These are phyloP conservation scores for Colletotrichum spinosum DNA, from an alignment of 2,329 filamentous ascomycete species.

Conservation along the genomic window DNA sequence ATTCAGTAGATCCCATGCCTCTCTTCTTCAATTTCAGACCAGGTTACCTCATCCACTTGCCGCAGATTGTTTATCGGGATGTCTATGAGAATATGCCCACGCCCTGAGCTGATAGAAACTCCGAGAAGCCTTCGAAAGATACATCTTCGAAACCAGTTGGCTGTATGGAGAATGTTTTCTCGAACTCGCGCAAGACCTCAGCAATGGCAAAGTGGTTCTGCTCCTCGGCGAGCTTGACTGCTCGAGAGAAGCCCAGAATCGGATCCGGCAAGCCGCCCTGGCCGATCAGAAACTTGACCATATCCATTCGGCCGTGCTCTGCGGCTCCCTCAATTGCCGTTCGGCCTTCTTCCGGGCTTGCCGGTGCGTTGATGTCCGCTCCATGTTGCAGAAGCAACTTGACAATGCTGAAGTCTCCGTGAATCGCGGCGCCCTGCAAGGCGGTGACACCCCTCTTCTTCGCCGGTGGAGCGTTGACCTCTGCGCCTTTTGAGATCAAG, in stretches of 20 bases:
- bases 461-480: neutral
- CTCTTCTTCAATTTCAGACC: no score
- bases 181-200: neutral
- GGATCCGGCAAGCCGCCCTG: neutral
- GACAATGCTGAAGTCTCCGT: neutral
- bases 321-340: constrained; percentile 16
- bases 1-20: no score
- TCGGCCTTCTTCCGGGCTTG: neutral
- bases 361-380: neutral
- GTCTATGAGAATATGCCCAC: no score
- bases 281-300: neutral
- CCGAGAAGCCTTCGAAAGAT: no score
- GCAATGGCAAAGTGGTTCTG: neutral
- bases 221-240: neutral
- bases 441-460: neutral
- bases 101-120: no score
- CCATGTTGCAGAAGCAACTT: neutral
- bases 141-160: no score
- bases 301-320: constrained; percentile 2
- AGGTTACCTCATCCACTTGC: no score
- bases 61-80: no score
- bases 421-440: neutral
- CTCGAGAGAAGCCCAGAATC: neutral
- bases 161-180: neutral
- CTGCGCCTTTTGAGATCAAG: neutral